A percentile compares a stretch with the other conserved stretches of the same genome.
Evolutionary conservation across 2,329 filamentous ascomycete species (phyloP).

Genomic region (Huntiella omanensis): DNA sequence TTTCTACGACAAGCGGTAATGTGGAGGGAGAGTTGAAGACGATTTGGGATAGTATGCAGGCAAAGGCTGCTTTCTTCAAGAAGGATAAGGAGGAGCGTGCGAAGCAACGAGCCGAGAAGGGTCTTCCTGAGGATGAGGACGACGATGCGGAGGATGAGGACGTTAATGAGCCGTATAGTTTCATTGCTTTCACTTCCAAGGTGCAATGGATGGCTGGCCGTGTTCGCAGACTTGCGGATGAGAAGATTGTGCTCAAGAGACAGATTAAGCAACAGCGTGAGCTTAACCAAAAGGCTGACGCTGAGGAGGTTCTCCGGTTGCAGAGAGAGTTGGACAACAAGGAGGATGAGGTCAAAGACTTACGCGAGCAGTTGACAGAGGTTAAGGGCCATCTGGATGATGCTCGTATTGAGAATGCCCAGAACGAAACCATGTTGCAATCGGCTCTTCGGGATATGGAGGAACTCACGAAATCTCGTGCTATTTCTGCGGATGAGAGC

Average conservation of each 20-base stretch:
- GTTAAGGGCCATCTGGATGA: slow-evolving; percentile 11
- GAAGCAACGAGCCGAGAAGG: slow-evolving; percentile 35
- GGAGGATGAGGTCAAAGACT: slow-evolving; percentile 11
- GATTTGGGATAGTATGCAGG: slow-evolving; percentile 38
- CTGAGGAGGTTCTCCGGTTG: slow-evolving; percentile 35
- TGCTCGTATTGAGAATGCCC: slow-evolving; percentile 11
- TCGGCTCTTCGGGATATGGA: slow-evolving; percentile 12
- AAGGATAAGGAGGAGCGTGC: slow-evolving; percentile 34
- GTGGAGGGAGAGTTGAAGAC: slow-evolving; percentile 34
- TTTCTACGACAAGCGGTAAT: slow-evolving; percentile 28
- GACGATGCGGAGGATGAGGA: slow-evolving; percentile 44
- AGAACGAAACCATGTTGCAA: slow-evolving; percentile 16
- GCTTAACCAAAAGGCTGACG: slow-evolving; percentile 72
- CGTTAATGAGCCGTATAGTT: slow-evolving; percentile 43
- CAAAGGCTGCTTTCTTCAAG: slow-evolving; percentile 32
- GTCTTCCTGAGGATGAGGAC: slow-evolving; percentile 38
- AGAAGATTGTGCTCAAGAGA: slow-evolving; percentile 72
- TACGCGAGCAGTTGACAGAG: slow-evolving; percentile 11
- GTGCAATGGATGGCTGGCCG: slow-evolving; percentile 64
- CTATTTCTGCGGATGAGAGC: slow-evolving; percentile 10
- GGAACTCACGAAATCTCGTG: slow-evolving; percentile 13
- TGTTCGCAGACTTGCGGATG: slow-evolving; percentile 61
- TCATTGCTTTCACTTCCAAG: slow-evolving; percentile 58
- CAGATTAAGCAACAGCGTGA: slow-evolving; percentile 94
- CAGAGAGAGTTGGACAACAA: slow-evolving; percentile 11